Base-by-base conservation (phyloP, 2,329 filamentous ascomycete genomes). In the Calonectria crousiana region DNA sequence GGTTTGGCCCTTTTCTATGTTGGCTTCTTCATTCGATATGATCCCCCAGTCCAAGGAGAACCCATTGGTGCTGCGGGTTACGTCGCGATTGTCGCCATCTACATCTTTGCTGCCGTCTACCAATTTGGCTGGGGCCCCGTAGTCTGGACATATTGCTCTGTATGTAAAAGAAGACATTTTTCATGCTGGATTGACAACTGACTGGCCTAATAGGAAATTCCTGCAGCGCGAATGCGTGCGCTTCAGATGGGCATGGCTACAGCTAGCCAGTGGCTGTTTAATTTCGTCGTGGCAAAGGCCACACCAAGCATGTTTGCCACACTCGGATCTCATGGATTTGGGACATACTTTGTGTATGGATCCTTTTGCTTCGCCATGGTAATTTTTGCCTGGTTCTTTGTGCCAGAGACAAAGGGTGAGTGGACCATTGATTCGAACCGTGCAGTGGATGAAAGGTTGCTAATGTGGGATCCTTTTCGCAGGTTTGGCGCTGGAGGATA, bases 231-330 rank as follows among this genome's bases (percentile, higher is more conserved):
- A 28, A 75, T 75, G 71, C 73, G 73, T 34, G 66, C 73, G 1
- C 53, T 75, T 4, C 71, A 73, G 44, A 75, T 75, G 67, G 73
- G 73, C 8, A 73, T 75, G 71, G 71, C 73, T 1, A 75, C 73
- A 2, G 71, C 73, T 1, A 71, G 71, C 28, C 73, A 75, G 26
- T 75, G 71, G 67, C 41, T 75, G 18, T 75, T 75, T 67, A 75
- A 75, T 26, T 75, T 75, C 53, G 73, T 73, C n/a, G 73, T 73
- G 6, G 71, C 73, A 9, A 73, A 73, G 41, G 28, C 52, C 26
- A 75, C 73, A 1, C 62, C 67, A 6, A 71, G 67, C 36, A 75
- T 75, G 67, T 73, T 75, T 52, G 73, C 73, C 16, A 75, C 73
- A 10, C 47, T 71, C 6, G 73, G 73, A 2, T 16, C 32, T 0